Conservation (phyloP, 768 basidiomycete species). For the Hygrophorus pudorinus region DNA sequence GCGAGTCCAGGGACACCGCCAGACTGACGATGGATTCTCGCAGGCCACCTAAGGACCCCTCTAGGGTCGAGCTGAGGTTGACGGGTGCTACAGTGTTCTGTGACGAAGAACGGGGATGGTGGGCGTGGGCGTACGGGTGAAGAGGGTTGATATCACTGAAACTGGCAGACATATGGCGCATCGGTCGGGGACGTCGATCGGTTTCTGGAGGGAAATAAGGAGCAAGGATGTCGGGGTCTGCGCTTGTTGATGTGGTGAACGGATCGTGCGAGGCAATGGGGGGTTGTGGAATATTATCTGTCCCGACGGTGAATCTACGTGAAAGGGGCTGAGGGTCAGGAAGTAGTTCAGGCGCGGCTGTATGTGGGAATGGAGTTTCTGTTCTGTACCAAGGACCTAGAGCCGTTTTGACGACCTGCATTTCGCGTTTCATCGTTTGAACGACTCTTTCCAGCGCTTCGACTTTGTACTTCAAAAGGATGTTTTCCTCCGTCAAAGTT, state of each 20-base stretch:
- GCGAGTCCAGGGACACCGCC: slow-evolving; percentile 49
- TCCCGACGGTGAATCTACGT: neutral
- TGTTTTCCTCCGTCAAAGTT: slow-evolving; percentile 53
- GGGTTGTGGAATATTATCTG: neutral
- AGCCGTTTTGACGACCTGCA: slow-evolving; percentile 41
- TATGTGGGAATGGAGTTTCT: slow-evolving; percentile 11
- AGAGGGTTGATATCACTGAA: neutral
- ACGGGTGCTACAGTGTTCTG: slow-evolving; percentile 43
- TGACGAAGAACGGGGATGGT: neutral
- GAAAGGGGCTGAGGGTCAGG: neutral
- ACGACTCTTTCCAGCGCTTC: slow-evolving; percentile 49
- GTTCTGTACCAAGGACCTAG: slow-evolving; percentile 58
- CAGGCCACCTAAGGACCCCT: slow-evolving; percentile 48
- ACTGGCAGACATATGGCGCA: neutral
- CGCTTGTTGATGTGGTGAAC: neutral
- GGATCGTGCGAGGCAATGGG: neutral
- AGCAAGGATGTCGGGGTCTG: slow-evolving; percentile 15
- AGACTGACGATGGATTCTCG: slow-evolving; percentile 51
- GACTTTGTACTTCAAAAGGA: slow-evolving; percentile 46
- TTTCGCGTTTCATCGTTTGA: slow-evolving; percentile 42
- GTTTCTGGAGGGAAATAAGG: slow-evolving; percentile 26
- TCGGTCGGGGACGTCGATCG: slow-evolving; percentile 5
- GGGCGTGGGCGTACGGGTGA: slow-evolving; percentile 3
- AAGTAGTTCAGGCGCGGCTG: neutral
- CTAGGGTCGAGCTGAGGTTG: slow-evolving; percentile 50